phyloP scores from a whole-genome alignment of 2,329 filamentous ascomycete genomes.

The Blumeria graminis region DNA sequence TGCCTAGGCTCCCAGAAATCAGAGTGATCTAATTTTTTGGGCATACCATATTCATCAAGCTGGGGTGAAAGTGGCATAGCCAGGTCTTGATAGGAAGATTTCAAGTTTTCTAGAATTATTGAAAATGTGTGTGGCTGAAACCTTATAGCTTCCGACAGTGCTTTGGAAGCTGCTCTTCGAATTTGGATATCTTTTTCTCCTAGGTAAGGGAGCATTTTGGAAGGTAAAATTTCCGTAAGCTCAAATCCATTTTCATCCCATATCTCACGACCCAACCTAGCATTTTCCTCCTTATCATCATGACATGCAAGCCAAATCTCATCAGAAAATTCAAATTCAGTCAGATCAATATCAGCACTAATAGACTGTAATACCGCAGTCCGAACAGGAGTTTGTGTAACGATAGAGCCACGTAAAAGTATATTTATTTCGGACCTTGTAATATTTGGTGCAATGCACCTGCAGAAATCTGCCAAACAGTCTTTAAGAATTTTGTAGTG shows the following conservation, averaged over 20 bases:
- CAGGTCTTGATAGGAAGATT: constrained; percentile 49
- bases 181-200: constrained; percentile 60
- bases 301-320: constrained; percentile 89
- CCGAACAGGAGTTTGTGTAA: constrained; percentile 56
- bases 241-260: constrained; percentile 85
- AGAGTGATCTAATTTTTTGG: constrained; percentile 60
- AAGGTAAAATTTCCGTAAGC: constrained; percentile 37
- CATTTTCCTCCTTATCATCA: constrained; percentile 73
- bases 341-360: constrained; percentile 76
- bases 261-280: constrained; percentile 59
- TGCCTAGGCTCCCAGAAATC: constrained; percentile 86
- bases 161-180: constrained; percentile 57
- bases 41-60: constrained; percentile 86
- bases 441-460: constrained; percentile 67
- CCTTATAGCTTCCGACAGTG: constrained; percentile 50
- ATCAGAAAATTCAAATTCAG: constrained; percentile 61
- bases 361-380: constrained; percentile 74
- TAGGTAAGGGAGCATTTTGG: constrained; percentile 52
- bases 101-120: constrained; percentile 37
- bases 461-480: constrained; percentile 65
- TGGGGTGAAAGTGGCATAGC: constrained; percentile 64
- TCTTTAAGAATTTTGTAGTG: constrained; percentile 94
- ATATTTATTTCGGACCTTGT: constrained; percentile 44
- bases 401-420: constrained; percentile 56
- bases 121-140: constrained; percentile 34